A percentile compares a stretch with the other conserved stretches of the same genome.
phyloP scores from a whole-genome alignment of 352 stramenopile genomes.

The Globisporangium camurandrum region DNA sequence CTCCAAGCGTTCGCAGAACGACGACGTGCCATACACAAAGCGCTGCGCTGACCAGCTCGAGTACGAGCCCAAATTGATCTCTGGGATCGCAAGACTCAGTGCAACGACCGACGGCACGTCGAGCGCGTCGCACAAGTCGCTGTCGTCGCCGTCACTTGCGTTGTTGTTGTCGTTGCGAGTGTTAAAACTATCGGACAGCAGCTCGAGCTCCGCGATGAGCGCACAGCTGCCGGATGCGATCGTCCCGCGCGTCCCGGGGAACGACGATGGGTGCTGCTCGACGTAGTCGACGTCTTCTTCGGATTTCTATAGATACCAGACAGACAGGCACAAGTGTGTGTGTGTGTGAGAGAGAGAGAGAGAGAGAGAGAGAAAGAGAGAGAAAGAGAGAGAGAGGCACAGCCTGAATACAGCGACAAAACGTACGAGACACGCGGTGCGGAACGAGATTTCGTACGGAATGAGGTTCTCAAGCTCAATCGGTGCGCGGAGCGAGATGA shows the following conservation, averaged over 20 bases:
- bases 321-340: too few relatives aligned
- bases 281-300: slow-evolving; percentile 57
- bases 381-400: slow-evolving; percentile 11
- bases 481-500: slow-evolving; percentile 56
- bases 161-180: too few relatives aligned
- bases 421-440: slow-evolving; percentile 63
- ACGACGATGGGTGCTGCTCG: slow-evolving; percentile 53
- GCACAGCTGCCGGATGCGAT: slow-evolving; percentile 49
- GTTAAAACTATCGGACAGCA: slow-evolving; percentile 44
- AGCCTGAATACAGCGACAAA: neutral
- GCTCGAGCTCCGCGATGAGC: slow-evolving; percentile 61
- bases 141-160: too few relatives aligned
- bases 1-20: slow-evolving; percentile 61
- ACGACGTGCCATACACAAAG: slow-evolving; percentile 65
- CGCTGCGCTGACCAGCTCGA: slow-evolving; percentile 45
- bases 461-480: slow-evolving; percentile 74
- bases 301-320: slow-evolving; percentile 36
- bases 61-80: slow-evolving; percentile 45
- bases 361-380: too few relatives aligned
- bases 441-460: slow-evolving; percentile 62
- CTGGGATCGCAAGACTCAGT: slow-evolving; percentile 63
- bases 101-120: slow-evolving; percentile 59
- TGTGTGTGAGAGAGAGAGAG: too few relatives aligned
- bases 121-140: too few relatives aligned
- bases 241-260: slow-evolving; percentile 45